A percentile compares a stretch with the other conserved stretches of the same genome.
These are phyloP conservation scores for Uromyces viciae-fabae DNA, from an alignment of 1,284 basidiomycete species.

Conservation along the genomic window DNA sequence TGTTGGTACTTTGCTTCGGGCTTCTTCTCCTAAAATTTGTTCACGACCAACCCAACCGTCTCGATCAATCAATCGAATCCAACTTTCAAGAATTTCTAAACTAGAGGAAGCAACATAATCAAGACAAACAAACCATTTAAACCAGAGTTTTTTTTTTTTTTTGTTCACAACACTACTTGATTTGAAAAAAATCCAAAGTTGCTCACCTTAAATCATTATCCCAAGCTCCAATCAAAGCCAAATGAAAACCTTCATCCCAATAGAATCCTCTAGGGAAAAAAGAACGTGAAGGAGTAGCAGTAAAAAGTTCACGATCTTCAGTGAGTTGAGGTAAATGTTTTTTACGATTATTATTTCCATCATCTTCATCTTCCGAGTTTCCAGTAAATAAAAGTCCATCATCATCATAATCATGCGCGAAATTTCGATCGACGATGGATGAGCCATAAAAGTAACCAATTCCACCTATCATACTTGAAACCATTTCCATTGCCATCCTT, in stretches of 20 bases:
- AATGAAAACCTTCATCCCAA: slow-evolving; percentile 96
- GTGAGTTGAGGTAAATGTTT: slow-evolving; percentile 62
- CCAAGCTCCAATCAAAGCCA: slow-evolving; percentile 82
- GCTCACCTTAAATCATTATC: slow-evolving; percentile 78
- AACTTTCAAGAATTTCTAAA: slow-evolving; percentile 79
- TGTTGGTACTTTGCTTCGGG: slow-evolving; percentile 77
- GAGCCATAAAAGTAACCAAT: slow-evolving; percentile 92
- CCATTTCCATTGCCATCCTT: slow-evolving; percentile 77
- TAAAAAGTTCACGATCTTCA: slow-evolving; percentile 71
- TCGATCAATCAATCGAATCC: slow-evolving; percentile 83
- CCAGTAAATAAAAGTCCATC: slow-evolving; percentile 56
- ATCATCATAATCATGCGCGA: slow-evolving; percentile 78
- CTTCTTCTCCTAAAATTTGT: slow-evolving; percentile 91
- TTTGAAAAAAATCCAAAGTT: too few species aligned
- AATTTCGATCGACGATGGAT: slow-evolving; percentile 77
- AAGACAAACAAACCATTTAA: background rate
- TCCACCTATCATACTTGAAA: slow-evolving; percentile 82
- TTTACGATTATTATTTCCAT: slow-evolving; percentile 51
- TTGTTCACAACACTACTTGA: too few species aligned
- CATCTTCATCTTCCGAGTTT: slow-evolving; percentile 56
- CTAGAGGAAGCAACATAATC: slow-evolving; percentile 58
- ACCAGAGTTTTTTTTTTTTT: background rate
- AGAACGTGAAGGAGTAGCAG: slow-evolving; percentile 86
- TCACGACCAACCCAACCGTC: slow-evolving; percentile 93
- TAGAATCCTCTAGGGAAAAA: slow-evolving; percentile 97